These are phyloP conservation scores for Penicillium nucicola DNA, from an alignment of 495 filamentous ascomycete species.

Conservation along the genomic window DNA sequence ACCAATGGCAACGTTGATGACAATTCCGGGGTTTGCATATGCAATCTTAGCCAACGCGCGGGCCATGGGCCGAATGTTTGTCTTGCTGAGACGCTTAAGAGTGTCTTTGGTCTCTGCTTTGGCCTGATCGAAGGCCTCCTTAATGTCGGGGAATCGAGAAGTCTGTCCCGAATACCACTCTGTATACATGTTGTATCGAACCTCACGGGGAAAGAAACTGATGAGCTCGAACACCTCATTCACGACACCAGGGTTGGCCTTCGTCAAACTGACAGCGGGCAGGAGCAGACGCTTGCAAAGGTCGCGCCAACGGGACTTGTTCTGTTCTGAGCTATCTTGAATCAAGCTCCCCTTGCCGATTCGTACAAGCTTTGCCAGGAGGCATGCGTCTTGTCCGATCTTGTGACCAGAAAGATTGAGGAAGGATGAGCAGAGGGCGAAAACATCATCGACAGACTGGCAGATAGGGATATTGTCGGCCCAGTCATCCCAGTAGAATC, in stretches of 20 bases:
- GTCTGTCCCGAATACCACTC: slow-evolving; percentile 83
- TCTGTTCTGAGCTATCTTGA: slow-evolving; percentile 65
- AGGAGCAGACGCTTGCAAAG: slow-evolving; percentile 78
- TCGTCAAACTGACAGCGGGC: slow-evolving; percentile 78
- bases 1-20: slow-evolving; percentile 79
- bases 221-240: slow-evolving; percentile 82
- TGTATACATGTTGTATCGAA: slow-evolving; percentile 84
- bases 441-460: slow-evolving; percentile 85
- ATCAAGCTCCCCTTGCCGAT: slow-evolving; percentile 75
- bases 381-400: slow-evolving; percentile 74
- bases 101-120: slow-evolving; percentile 73
- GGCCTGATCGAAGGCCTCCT: slow-evolving; percentile 71
- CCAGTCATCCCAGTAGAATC: slow-evolving; percentile 99
- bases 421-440: slow-evolving; percentile 80
- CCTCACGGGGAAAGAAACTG: slow-evolving; percentile 68
- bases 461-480: slow-evolving; percentile 87
- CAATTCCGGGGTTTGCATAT: slow-evolving; percentile 81
- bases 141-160: slow-evolving; percentile 74
- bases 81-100: slow-evolving; percentile 80
- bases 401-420: slow-evolving; percentile 81
- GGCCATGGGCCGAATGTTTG: slow-evolving; percentile 81
- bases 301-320: slow-evolving; percentile 70
- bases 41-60: slow-evolving; percentile 83
- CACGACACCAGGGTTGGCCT: slow-evolving; percentile 75
- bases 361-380: slow-evolving; percentile 75